These are phyloP conservation scores for Phaeodactylum tricornutum DNA, from an alignment of 108 stramenopile genomes.

Conservation along the genomic window DNA sequence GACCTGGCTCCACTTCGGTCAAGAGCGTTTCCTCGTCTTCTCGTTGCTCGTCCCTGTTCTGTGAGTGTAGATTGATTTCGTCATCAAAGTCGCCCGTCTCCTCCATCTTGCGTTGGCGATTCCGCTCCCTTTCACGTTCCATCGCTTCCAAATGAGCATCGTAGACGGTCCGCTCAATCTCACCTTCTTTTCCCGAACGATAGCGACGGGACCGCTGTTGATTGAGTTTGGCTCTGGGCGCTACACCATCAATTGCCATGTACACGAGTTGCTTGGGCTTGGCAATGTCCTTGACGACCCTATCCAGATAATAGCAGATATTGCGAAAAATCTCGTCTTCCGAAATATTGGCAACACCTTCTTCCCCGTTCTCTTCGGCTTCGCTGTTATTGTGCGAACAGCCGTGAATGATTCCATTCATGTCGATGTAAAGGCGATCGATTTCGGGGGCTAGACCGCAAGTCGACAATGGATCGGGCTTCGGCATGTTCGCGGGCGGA, in stretches of 20 bases:
- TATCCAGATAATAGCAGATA: conserved; percentile 84
- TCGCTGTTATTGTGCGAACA: conserved; percentile 89
- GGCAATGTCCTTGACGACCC: conserved; percentile 84
- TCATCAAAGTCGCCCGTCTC: conserved; percentile 2
- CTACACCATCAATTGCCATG: conserved; percentile 97
- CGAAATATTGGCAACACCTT: conserved; percentile 13
- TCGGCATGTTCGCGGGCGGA: conserved; percentile 10
- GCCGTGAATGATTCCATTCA: conserved; percentile 98
- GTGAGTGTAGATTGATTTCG: not conserved
- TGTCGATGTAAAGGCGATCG: conserved; percentile 94
- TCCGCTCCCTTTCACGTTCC: conserved; percentile 24
- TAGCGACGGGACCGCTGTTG: conserved; percentile 97
- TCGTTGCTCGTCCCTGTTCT: conserved; percentile 4
- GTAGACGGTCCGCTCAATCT: conserved; percentile 71
- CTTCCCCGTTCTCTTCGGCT: conserved; percentile 26
- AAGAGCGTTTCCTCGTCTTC: too few relatives aligned
- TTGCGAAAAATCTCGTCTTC: conserved; percentile 69
- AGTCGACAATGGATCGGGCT: conserved; percentile 33
- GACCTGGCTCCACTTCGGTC: conserved; percentile 33
- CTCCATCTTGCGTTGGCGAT: not conserved
- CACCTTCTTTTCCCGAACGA: conserved; percentile 75
- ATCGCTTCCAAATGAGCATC: conserved; percentile 51
- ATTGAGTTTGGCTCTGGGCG: conserved; percentile 97
- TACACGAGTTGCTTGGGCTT: conserved; percentile 84
- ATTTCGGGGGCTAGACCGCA: conserved; percentile 69